phyloP scores from a whole-genome alignment of 2,329 filamentous ascomycete genomes.

The Aphanoascus verrucosus region DNA sequence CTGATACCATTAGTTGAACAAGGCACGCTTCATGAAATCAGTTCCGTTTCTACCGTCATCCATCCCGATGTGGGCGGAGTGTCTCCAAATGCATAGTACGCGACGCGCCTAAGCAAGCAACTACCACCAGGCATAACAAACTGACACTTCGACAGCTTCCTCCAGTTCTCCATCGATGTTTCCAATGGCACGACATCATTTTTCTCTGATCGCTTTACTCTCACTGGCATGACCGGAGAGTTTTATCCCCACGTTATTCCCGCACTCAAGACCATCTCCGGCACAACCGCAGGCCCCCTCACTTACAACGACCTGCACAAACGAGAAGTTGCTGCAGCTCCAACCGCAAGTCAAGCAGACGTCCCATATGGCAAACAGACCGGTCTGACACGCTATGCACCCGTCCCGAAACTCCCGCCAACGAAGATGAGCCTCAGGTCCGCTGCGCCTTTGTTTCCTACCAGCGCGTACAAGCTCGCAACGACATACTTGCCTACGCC shows the following conservation, averaged over 20 bases:
- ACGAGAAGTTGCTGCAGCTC: slow-evolving; percentile 18
- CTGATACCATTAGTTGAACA: slow-evolving; percentile 32
- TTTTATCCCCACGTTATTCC: slow-evolving; percentile 39
- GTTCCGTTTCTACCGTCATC: slow-evolving; percentile 37
- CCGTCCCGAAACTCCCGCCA: slow-evolving; percentile 49
- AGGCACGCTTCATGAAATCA: slow-evolving; percentile 31
- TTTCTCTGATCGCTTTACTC: slow-evolving; percentile 54
- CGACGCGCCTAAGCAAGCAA: slow-evolving; percentile 3
- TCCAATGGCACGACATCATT: slow-evolving; percentile 46
- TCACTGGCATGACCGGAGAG: slow-evolving; percentile 52
- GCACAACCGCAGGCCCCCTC: slow-evolving; percentile 20
- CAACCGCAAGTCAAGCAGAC: slow-evolving; percentile 19
- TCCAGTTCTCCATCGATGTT: slow-evolving; percentile 48
- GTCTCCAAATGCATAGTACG: slow-evolving; percentile 48
- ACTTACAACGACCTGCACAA: slow-evolving; percentile 24
- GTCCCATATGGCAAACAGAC: slow-evolving; percentile 48
- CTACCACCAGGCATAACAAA: background rate
- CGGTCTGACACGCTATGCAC: slow-evolving; percentile 49
- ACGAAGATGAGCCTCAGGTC: slow-evolving; percentile 48
- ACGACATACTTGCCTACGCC: slow-evolving; percentile 40
- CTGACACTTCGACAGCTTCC: slow-evolving; percentile 36
- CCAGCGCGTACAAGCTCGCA: slow-evolving; percentile 45
- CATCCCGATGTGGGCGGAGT: slow-evolving; percentile 35
- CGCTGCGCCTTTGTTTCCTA: slow-evolving; percentile 43
- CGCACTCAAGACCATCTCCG: slow-evolving; percentile 29